phyloP scores from a whole-genome alignment of 139 green algal genomes.

The Closterium sp. region DNA sequence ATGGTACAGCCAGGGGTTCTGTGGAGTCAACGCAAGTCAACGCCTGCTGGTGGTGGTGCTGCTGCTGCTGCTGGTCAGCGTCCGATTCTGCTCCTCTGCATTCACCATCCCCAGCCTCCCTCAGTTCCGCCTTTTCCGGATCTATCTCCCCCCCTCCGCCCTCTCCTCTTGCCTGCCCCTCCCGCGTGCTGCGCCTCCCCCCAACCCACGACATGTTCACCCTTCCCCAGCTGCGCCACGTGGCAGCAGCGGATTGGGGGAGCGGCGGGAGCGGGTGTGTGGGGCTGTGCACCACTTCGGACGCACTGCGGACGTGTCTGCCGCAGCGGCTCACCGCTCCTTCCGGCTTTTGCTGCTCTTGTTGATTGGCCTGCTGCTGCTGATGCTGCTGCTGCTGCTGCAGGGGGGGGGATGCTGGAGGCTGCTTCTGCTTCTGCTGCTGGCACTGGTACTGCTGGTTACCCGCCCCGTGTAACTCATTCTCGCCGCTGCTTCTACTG shows the following conservation, averaged over 20 bases:
- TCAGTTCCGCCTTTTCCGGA: neutral
- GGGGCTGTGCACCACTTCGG: neutral
- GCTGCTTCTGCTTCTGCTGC: neutral
- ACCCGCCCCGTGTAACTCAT: neutral
- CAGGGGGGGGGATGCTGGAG: too few species aligned
- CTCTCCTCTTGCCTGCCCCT: neutral
- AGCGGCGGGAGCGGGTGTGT: neutral
- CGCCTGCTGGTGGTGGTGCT: neutral
- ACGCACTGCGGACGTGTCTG: neutral
- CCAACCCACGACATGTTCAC: neutral
- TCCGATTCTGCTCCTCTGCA: neutral
- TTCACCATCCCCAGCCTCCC: neutral
- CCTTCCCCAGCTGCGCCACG: neutral
- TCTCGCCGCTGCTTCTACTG: neutral
- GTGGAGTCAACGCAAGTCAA: neutral
- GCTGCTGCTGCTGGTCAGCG: neutral
- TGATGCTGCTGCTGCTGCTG: neutral
- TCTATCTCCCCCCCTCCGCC: neutral
- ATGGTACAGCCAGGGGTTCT: too few species aligned
- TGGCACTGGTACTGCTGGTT: neutral
- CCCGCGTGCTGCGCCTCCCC: neutral
- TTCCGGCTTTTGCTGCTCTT: neutral
- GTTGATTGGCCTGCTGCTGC: neutral
- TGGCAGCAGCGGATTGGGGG: neutral
- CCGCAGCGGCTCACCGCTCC: neutral